phyloP scores from a whole-genome alignment of 108 stramenopile genomes.

The Thalassiosira profunda region DNA sequence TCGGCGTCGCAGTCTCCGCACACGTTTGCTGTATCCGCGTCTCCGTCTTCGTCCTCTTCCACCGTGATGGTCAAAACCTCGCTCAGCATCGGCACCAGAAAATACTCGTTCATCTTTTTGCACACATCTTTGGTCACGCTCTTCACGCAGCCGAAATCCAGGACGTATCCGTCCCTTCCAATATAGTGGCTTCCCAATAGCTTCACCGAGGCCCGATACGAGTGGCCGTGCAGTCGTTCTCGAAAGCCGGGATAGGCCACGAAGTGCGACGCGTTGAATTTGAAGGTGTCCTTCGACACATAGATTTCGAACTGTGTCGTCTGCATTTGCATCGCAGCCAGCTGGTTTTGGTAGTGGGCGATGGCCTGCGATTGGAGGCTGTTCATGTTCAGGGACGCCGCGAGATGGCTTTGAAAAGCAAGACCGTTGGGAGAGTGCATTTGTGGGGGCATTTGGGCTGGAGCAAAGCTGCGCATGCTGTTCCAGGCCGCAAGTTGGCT shows the following conservation, averaged over 20 bases:
- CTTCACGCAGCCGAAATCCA: conserved; percentile 96
- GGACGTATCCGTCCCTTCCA: conserved; percentile 88
- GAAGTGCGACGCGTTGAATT: conserved; percentile 98
- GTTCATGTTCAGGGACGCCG: too few relatives aligned
- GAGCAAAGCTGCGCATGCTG: too few relatives aligned
- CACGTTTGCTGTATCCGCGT: background rate
- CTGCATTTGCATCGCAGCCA: background rate
- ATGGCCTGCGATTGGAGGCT: too few relatives aligned
- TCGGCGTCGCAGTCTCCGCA: conserved; percentile 23
- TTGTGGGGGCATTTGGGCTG: too few relatives aligned
- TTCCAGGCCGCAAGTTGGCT: too few relatives aligned
- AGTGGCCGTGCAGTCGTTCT: conserved; percentile 96
- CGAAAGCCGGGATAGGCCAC: conserved; percentile 94
- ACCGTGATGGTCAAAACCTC: conserved; percentile 80
- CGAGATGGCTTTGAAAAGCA: too few relatives aligned
- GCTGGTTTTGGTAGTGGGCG: conserved; percentile 1
- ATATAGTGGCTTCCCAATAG: conserved; percentile 72
- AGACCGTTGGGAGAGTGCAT: too few relatives aligned
- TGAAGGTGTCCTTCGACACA: conserved; percentile 93
- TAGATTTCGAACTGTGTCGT: conserved; percentile 66
- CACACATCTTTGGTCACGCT: conserved; percentile 79
- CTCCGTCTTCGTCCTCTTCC: conserved; percentile 29
- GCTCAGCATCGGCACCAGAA: conserved; percentile 88
- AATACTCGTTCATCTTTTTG: conserved; percentile 93
- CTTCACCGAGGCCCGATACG: conserved; percentile 85